These are phyloP conservation scores for Aspergillus carbonarius DNA, from an alignment of 2,329 filamentous ascomycete genomes.

Conservation along the genomic window DNA sequence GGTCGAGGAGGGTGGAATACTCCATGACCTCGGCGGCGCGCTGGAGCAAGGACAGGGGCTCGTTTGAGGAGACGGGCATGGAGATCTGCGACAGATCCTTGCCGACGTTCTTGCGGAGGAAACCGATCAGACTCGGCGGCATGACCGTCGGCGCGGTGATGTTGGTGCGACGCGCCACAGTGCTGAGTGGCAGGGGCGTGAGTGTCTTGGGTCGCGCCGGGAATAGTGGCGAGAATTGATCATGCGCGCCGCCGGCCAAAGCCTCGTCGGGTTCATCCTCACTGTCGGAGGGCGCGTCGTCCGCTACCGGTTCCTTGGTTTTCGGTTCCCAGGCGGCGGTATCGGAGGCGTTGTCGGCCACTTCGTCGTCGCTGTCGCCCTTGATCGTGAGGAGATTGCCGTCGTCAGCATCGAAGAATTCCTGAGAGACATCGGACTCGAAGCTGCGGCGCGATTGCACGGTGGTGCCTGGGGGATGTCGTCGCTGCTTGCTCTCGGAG, in stretches of 20 bases:
- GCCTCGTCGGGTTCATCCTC: slow-evolving; percentile 52
- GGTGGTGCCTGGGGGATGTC: slow-evolving; percentile 57
- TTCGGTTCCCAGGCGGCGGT: slow-evolving; percentile 50
- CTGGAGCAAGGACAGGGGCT: slow-evolving; percentile 84
- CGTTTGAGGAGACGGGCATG: slow-evolving; percentile 96
- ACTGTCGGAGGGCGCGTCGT: slow-evolving; percentile 64
- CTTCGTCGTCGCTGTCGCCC: slow-evolving; percentile 68
- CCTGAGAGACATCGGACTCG: slow-evolving; percentile 77
- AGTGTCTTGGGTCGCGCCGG: slow-evolving; percentile 75
- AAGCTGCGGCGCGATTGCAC: slow-evolving; percentile 65
- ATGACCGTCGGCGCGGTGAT: slow-evolving; percentile 72
- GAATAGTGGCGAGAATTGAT: slow-evolving; percentile 58
- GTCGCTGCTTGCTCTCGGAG: slow-evolving; percentile 73
- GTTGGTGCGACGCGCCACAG: slow-evolving; percentile 65
- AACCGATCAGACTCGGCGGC: slow-evolving; percentile 89
- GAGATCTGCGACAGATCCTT: slow-evolving; percentile 96
- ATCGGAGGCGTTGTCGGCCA: slow-evolving; percentile 40
- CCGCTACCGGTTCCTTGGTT: slow-evolving; percentile 42
- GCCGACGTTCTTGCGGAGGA: slow-evolving; percentile 94
- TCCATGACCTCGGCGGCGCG: slow-evolving; percentile 87
- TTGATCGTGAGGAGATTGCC: slow-evolving; percentile 72
- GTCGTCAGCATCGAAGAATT: slow-evolving; percentile 91
- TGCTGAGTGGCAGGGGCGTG: slow-evolving; percentile 70
- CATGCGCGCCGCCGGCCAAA: slow-evolving; percentile 32
- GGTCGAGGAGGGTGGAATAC: slow-evolving; percentile 80